phyloP scores from a whole-genome alignment of 768 basidiomycete genomes.

The Leucocoprinus leucothites region DNA sequence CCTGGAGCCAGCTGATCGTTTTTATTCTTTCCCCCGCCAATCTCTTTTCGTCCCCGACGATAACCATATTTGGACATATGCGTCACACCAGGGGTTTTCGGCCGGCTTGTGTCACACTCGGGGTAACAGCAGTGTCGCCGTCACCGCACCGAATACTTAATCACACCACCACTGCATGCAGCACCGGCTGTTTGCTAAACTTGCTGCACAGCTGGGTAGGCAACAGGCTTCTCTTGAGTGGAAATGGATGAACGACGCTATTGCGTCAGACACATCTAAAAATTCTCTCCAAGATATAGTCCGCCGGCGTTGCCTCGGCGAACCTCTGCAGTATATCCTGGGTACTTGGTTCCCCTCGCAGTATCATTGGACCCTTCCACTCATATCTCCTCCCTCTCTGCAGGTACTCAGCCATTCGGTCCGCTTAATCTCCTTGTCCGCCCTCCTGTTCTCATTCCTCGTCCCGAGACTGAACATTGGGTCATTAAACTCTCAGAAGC shows the following conservation, averaged over 20 bases:
- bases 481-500: constrained; percentile 53
- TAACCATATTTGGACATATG: neutral
- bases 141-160: neutral
- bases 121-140: neutral
- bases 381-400: constrained; percentile 14
- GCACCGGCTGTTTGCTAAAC: constrained; percentile 23
- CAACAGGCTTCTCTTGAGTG: constrained; percentile 37
- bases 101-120: constrained; percentile 5
- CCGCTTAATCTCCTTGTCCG: constrained; percentile 70
- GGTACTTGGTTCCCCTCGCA: constrained; percentile 39
- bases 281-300: constrained; percentile 46
- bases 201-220: constrained; percentile 29
- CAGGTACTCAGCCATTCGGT: constrained; percentile 87
- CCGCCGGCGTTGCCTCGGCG: constrained; percentile 56
- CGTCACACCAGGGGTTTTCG: constrained; percentile 7
- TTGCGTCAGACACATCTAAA: constrained; percentile 13
- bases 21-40: constrained; percentile 19
- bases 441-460: constrained; percentile 86
- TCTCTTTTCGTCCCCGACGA: constrained; percentile 6
- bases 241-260: constrained; percentile 40
- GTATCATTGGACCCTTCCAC: constrained; percentile 13
- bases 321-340: constrained; percentile 90
- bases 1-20: constrained; percentile 23
- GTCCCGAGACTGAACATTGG: constrained; percentile 93
- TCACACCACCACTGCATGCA: constrained; percentile 21